phyloP scores from a whole-genome alignment of 129 eudicot genomes.

The Saussurea involucrata region DNA sequence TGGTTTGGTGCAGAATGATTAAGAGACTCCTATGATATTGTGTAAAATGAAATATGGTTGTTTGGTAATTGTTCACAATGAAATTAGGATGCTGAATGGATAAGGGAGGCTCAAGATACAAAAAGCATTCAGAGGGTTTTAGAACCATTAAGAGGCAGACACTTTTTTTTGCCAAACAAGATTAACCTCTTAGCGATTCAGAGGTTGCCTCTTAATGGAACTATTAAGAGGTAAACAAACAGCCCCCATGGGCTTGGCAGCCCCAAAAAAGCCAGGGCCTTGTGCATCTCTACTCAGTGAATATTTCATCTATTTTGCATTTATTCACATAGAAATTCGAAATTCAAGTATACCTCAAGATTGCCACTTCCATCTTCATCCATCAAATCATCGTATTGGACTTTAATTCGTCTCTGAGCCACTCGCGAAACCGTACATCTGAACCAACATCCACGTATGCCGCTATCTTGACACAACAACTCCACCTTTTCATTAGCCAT shows the following conservation, averaged over 20 bases:
- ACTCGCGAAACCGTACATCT: constrained; percentile 76
- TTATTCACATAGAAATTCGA: background rate
- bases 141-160: too few species aligned
- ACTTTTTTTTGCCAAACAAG: too few species aligned
- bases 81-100: too few species aligned
- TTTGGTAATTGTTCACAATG: too few species aligned
- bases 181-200: too few species aligned
- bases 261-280: background rate
- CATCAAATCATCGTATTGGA: constrained; percentile 67
- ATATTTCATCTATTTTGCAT: background rate
- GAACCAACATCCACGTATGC: constrained; percentile 98
- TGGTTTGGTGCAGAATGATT: too few species aligned
- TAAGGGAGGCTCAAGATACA: too few species aligned
- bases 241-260: background rate
- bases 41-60: too few species aligned
- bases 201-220: too few species aligned
- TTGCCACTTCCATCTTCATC: constrained; percentile 79
- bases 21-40: too few species aligned
- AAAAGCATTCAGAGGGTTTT: too few species aligned
- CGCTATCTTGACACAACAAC: constrained; percentile 87
- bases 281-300: background rate
- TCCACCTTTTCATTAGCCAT: constrained; percentile 68
- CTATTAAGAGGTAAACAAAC: too few species aligned
- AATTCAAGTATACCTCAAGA: constrained; percentile 64
- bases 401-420: constrained; percentile 54